phyloP scores from a whole-genome alignment of 768 basidiomycete genomes.

The Russula brevipes region DNA sequence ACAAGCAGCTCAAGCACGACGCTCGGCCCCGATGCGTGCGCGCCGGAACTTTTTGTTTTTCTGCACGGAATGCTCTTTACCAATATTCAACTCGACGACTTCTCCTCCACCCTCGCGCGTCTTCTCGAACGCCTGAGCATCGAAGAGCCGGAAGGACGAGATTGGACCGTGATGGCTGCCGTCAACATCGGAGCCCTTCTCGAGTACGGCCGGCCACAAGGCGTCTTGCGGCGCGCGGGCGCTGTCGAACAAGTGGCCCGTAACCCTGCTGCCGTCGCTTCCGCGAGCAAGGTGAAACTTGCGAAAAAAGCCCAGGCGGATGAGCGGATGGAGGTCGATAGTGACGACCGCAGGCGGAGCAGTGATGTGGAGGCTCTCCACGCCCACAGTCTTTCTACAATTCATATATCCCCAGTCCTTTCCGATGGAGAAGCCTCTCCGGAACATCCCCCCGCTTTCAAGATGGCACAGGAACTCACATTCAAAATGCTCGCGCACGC shows the following conservation, averaged over 20 bases:
- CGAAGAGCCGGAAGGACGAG: constrained; percentile 73
- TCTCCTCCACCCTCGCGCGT: constrained; percentile 70
- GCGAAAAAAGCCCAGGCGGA: constrained; percentile 33
- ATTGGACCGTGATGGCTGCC: constrained; percentile 97
- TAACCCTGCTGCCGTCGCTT: constrained; percentile 32
- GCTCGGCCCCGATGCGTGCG: constrained; percentile 70
- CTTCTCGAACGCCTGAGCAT: constrained; percentile 84
- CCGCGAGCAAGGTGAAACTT: constrained; percentile 37
- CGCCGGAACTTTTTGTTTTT: constrained; percentile 79
- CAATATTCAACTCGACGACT: constrained; percentile 90
- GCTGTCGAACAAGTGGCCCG: constrained; percentile 36
- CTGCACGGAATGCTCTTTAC: constrained; percentile 98
- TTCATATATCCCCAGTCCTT: constrained; percentile 33
- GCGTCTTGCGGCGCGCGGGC: constrained; percentile 62
- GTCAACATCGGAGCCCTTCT: constrained; percentile 77
- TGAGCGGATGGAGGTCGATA: constrained; percentile 61
- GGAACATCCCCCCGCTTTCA: constrained; percentile 56
- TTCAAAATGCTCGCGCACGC: constrained; percentile 73
- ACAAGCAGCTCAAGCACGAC: constrained; percentile 60
- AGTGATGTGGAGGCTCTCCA: constrained; percentile 29
- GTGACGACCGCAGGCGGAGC: constrained; percentile 35
- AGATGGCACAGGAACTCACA: constrained; percentile 69
- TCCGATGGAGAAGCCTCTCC: constrained; percentile 29
- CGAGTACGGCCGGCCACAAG: constrained; percentile 78
- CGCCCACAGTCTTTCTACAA: constrained; percentile 24